Evolutionary conservation across 805 yeast genomes (phyloP), one percentile per base, ranked within the genome.

Genomic region (Metschnikowia picachoensis): DNA sequence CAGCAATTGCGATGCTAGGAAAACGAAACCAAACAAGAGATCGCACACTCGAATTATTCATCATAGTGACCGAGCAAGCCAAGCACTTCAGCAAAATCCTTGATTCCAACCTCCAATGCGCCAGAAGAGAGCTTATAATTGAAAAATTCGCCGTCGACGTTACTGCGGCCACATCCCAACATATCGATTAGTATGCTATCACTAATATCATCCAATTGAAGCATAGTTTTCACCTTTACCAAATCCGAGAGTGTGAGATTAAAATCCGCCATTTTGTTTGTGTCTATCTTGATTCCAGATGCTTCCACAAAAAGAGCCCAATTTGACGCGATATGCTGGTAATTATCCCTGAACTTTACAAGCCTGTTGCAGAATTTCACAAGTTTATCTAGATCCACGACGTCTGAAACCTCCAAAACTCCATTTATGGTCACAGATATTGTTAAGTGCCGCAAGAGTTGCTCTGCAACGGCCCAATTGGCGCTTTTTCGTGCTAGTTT

Each of bases 61-160:
- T 65, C 71, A 9, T 62, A 57, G 45, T 71, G 74, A 6, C 75
- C 76, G 11, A 72, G 47, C 20, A 59, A 60, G 1, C 76, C 76
- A 34, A 72, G 45, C 8, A 72, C 66, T 46, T 67, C 72, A 1
- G 73, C 76, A 58, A 72, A 72, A 45, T 68, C 76, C 48, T 68
- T 70, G 44, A 72, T 61, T 4, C 54, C 46, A 8, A 72, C 61
- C 35, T 54, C 57, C 10, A 67, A 48, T 1, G 70, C 72, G 10
- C 46, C 44, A 37, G 60, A 58, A 10, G 57, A 46, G 20, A 62
- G 58, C 42, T 62, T 63, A 46, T 62, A 72, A 48, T 63, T 68
- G 17, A 60, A 48, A 4, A 63, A 31, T 7, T 57, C 53, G 1
- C 72, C 74, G 9, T 56, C 52, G 1, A 60, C 47, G 34, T 60